Evolutionary conservation across 495 filamentous ascomycete genomes (phyloP).

Genomic region (Xeromyces bisporus): DNA sequence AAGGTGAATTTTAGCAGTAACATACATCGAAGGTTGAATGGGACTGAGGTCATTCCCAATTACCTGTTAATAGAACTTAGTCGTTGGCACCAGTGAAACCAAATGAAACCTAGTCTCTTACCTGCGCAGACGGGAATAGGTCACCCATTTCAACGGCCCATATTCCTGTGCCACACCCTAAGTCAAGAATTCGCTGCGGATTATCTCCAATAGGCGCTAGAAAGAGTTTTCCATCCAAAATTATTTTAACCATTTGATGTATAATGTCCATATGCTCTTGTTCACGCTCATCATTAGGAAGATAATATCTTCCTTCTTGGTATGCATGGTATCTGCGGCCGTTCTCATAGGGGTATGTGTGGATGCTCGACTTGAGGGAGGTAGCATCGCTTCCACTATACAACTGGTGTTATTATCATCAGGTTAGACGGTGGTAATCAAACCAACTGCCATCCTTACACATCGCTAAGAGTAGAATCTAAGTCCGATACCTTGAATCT

Average conservation of each 20-base stretch:
- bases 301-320: constrained; percentile 24
- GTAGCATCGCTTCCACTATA: constrained; percentile 11
- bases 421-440: background rate
- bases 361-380: constrained; percentile 33
- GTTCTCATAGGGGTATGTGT: constrained; percentile 35
- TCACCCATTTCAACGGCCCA: constrained; percentile 23
- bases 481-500: background rate
- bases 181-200: constrained; percentile 22
- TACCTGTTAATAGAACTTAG: no score
- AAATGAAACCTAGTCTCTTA: no score
- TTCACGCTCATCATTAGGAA: constrained; percentile 34
- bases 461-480: background rate
- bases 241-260: constrained; percentile 41
- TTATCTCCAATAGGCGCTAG: constrained; percentile 28
- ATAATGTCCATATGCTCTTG: constrained; percentile 40
- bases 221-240: constrained; percentile 30
- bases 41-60: background rate
- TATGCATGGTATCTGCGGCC: constrained; percentile 28
- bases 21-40: background rate
- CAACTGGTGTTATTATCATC: background rate
- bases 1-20: background rate
- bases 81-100: no score
- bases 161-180: constrained; percentile 26
- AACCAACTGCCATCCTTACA: background rate
- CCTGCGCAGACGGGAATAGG: background rate